Conservation (phyloP, 805 yeast genomes). For the Teunomyces pallodes region DNA sequence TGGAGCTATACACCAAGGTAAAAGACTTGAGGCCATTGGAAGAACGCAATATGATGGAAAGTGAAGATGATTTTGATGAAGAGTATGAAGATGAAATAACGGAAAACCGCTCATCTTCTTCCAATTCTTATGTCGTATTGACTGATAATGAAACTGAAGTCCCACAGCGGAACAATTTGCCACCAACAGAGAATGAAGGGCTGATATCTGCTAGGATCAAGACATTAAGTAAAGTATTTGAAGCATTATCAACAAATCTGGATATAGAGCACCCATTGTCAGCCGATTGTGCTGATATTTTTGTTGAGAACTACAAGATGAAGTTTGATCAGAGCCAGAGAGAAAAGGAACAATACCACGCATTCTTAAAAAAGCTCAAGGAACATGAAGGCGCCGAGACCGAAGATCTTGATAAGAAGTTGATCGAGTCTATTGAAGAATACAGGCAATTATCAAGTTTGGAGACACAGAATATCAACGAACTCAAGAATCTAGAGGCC, state of each 20-base stretch:
- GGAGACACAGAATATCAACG: constrained; percentile 33
- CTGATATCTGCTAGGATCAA: constrained; percentile 50
- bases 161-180: neutral
- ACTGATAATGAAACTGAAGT: constrained; percentile 3
- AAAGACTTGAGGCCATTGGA: constrained; percentile 21
- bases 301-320: constrained; percentile 61
- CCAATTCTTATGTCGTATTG: constrained; percentile 13
- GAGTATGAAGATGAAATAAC: constrained; percentile 17
- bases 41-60: constrained; percentile 29
- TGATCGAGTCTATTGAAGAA: constrained; percentile 42
- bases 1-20: constrained; percentile 28
- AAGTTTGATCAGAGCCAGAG: constrained; percentile 70
- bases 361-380: constrained; percentile 68
- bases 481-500: constrained; percentile 38
- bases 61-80: constrained; percentile 21
- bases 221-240: constrained; percentile 63
- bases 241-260: constrained; percentile 62
- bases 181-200: constrained; percentile 8
- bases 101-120: constrained; percentile 1
- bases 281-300: constrained; percentile 70
- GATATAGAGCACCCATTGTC: constrained; percentile 86
- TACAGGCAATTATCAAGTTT: constrained; percentile 39
- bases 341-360: constrained; percentile 76
- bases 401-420: constrained; percentile 42
- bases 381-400: constrained; percentile 18